Base-by-base conservation (phyloP, 495 filamentous ascomycete species). In the Hyaloscypha hepaticicola region DNA sequence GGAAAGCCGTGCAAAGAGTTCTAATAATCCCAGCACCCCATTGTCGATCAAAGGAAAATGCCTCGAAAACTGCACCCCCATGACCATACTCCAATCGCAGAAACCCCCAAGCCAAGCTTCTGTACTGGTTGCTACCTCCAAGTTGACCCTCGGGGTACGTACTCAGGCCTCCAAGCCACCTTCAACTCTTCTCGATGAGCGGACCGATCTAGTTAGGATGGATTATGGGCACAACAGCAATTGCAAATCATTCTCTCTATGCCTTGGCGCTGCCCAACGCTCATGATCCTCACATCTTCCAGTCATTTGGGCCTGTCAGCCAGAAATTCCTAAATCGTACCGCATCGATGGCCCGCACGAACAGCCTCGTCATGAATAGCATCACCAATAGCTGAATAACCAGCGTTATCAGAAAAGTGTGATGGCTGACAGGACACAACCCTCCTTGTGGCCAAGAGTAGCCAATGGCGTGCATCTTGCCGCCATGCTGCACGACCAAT, bases 331-430 rank as follows among this genome's bases (percentile, higher is more conserved):
- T 25, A 53, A 19, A 6, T 7, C n/a, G 7, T 8, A 24, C 16
- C 41, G 53, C 52, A 22, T 53, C 61, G 52, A 57, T 26, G 25
- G 41, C 14, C 11, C n/a, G 51, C 52, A 45, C 33, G 22, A 64
- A 48, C 61, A 64, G 61, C 61, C 61, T 58, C 61, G 29, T 27
- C 53, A 64, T 38, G 53, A 64, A 64, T 64, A 58, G 59, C 14
- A 31, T 49, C 59, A 41, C 16, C 31, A 31, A 22, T 2, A 22
- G 56, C 56, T 58, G 56, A 38, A 45, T n/a, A 22, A 33, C 29
- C 38, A 58, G 31, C 21, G 19, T 21, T 19, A 26, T 28, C 6
- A 53, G n/a, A 19, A 16, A 3, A 16, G 25, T 28, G 50, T 9
- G n/a, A 24, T 14, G 31, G 53, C 53, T 57, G 53, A 57, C 19